Evolutionary conservation across 129 eudicot species (phyloP).

Genomic region (Flaveria robusta): DNA sequence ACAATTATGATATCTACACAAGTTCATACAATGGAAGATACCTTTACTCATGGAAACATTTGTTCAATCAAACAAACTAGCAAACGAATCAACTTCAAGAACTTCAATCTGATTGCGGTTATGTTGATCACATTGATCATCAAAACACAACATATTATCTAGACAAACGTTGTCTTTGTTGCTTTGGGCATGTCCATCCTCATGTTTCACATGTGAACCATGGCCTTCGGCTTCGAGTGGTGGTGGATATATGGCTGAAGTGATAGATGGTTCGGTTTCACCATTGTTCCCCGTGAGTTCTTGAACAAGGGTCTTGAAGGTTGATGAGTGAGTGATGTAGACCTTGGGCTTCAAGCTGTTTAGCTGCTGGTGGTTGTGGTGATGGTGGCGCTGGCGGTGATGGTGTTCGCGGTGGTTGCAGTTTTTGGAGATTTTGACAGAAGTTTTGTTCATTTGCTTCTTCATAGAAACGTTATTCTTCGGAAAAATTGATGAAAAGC

Average conservation of each 20-base stretch:
- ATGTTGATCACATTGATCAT: slow-evolving; percentile 11
- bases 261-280: slow-evolving; percentile 3
- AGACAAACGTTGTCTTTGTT: slow-evolving; percentile 3
- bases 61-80: slow-evolving; percentile 17
- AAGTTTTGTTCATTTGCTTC: slow-evolving; percentile 45
- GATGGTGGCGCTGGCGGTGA: slow-evolving; percentile 12
- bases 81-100: slow-evolving; percentile 35
- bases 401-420: slow-evolving; percentile 28
- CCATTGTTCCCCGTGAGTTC: slow-evolving; percentile 54
- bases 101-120: slow-evolving; percentile 17
- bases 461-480: slow-evolving; percentile 35
- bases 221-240: slow-evolving; percentile 13
- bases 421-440: slow-evolving; percentile 33
- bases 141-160: slow-evolving; percentile 5
- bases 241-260: slow-evolving; percentile 17
- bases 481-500: slow-evolving; percentile 31
- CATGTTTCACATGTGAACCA: slow-evolving; percentile 13
- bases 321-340: slow-evolving; percentile 62
- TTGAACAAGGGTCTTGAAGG: slow-evolving; percentile 65
- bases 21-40: not conserved
- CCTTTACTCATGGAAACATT: slow-evolving; percentile 9
- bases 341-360: slow-evolving; percentile 50
- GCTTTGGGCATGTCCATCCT: slow-evolving; percentile 11
- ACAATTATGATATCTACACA: not conserved
- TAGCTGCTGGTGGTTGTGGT: slow-evolving; percentile 27